Base-by-base conservation (phyloP, 2,329 filamentous ascomycete genomes). In the Tolypocladium inflatum region DNA sequence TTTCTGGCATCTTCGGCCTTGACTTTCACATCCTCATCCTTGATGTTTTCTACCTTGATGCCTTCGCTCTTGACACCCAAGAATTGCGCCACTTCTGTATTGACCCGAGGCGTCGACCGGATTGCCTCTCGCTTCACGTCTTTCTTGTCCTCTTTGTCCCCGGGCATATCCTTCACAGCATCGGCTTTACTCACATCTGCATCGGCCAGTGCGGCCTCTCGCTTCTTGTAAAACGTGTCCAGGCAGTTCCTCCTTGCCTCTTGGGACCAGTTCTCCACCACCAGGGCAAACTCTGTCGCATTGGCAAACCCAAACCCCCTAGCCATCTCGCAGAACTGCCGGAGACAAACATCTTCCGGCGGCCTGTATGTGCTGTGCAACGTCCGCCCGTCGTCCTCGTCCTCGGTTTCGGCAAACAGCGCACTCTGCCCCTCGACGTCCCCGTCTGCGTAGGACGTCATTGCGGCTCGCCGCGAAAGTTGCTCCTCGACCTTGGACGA, bases 321-420 rank as follows among this genome's bases (percentile, higher is more conserved):
- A 1, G 91, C 90, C 90, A 97, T 96, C 33, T 86, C 88, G 72
- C 91, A 96, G 67, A 99, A 96, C 67, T 97, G 92, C 21, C 93
- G 81, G 56, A 81, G 80, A 73, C 85, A 84, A 10, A 97, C 89
- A 10, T 87, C 83, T 56, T 81, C 78, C 0, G 90, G 88, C 0
- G 93, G 93, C 43, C 88, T 84, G 67, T 90, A 96, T 21, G 76
- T 67, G 55, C 63, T 70, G 43, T 71, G 68, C 33, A 70, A 55
- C 19, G 65, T 70, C 8, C 71, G 64, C 8, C 68, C 67, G n/a
- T 68, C 63, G 43, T 69, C 55, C 8, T 65, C 63, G 5, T 68
- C 70, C 30, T 77, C 74, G 43, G 70, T 82, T 65, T 80, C 76
- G 5, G 80, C 76, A 66, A 90, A 89, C 1, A 89, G 76, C 11